Evolutionary conservation across 1,284 basidiomycete genomes (phyloP).

Genomic region (Fomitiporia mediterranea): DNA sequence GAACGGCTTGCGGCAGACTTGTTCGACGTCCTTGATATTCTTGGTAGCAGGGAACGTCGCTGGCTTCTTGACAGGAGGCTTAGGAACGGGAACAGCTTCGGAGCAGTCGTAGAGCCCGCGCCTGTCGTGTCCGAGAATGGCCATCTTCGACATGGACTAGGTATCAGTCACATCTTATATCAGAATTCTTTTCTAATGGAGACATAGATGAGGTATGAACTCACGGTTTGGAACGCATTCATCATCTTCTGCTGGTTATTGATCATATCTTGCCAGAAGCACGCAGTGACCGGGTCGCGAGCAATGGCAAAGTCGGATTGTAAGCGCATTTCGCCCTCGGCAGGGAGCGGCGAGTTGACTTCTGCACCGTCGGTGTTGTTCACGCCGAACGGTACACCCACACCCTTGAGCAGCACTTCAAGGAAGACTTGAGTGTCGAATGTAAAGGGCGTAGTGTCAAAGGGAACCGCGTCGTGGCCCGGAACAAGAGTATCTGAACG

Average conservation of each 20-base stretch:
- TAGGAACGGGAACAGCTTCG: slow-evolving; percentile 19
- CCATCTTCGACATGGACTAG: slow-evolving; percentile 30
- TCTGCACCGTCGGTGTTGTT: slow-evolving; percentile 16
- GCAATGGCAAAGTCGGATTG: slow-evolving; percentile 27
- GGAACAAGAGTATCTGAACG: slow-evolving; percentile 17
- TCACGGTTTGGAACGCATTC: slow-evolving; percentile 26
- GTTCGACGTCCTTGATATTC: slow-evolving; percentile 16
- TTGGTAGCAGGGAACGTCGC: slow-evolving; percentile 18
- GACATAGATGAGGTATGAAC: background rate
- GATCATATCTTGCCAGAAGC: slow-evolving; percentile 37
- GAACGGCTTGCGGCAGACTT: slow-evolving; percentile 17
- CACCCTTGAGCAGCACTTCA: slow-evolving; percentile 20
- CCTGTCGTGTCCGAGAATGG: slow-evolving; percentile 30
- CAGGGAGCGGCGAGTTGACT: slow-evolving; percentile 11
- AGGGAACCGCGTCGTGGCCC: slow-evolving; percentile 16
- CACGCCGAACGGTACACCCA: slow-evolving; percentile 10
- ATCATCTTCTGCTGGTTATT: slow-evolving; percentile 32
- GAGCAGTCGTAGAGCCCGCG: slow-evolving; percentile 22
- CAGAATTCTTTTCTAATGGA: background rate
- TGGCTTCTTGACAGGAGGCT: slow-evolving; percentile 18
- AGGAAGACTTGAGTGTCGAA: slow-evolving; percentile 20
- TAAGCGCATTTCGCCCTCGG: slow-evolving; percentile 31
- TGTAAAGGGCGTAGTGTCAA: slow-evolving; percentile 19
- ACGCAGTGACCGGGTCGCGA: slow-evolving; percentile 31
- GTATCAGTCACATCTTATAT: background rate